Evolutionary conservation across 768 basidiomycete species (phyloP), one percentile per base, ranked within the genome.

Genomic region (Tulasnella sp.): DNA sequence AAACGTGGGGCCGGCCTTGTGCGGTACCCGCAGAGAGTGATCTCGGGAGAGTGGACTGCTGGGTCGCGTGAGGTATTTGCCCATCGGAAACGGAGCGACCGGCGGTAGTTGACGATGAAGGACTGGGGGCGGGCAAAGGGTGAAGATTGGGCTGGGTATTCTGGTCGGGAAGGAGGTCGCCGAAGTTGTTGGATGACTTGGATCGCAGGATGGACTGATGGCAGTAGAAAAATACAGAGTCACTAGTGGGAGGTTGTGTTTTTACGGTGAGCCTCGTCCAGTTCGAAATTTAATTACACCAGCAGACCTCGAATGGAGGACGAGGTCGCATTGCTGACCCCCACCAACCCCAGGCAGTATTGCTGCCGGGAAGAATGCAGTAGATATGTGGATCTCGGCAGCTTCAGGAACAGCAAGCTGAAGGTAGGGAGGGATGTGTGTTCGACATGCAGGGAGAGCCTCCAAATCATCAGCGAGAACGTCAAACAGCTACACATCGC

Each of bases 181-280:
- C 88, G 85, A 95, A 94, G 24, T 84, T 85, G 81, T 94, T 95
- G 42, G 87, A 85, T 19, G 94, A 95, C 14, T 87, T 88, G 3
- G 85, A 83, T 48, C 92, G 87, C 48, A 95, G 86, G 75, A 90
- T 83, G 72, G 89, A 86, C 0, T 87, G 86, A 84, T 95, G 93
- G 8, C 92, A 92, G 83, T 95, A 95, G 88, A 96, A 96, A 85
- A 94, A 94, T 48, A 96, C 93, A n/a, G 89, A 88, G 83, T 96
- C 94, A 40, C 71, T 73, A 62, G 27, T 56, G 19, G 27, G 27
- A 34, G 62, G 31, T 68, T 14, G 34, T 9, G 16, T 24, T 16
- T 12, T 21, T 75, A 75, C 34, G 31, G 52, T 44, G 34, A 75
- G 52, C 52, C 31, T 44, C 52, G 39, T 42, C 34, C 75, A 56